phyloP scores from a whole-genome alignment of 2,329 filamentous ascomycete species.

The Emmonsiellopsis sp. region DNA sequence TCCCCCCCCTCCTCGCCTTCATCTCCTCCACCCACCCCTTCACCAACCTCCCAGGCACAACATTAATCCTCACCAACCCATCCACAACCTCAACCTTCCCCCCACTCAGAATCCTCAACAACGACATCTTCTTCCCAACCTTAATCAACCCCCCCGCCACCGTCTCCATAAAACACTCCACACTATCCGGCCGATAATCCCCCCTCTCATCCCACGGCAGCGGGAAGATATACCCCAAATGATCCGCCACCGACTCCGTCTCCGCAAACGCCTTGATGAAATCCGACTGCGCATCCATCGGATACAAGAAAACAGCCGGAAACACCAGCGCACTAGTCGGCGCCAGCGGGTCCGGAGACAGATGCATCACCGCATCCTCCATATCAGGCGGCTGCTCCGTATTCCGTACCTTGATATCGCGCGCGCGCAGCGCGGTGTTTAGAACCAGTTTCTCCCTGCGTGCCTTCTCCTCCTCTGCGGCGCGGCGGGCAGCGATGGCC shows the following conservation, averaged over 20 bases:
- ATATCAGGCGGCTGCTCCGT: constrained; percentile 72
- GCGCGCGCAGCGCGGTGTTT: constrained; percentile 54
- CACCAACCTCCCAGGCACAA: constrained; percentile 64
- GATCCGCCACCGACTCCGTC: constrained; percentile 62
- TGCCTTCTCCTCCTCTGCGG: constrained; percentile 35
- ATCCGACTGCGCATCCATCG: constrained; percentile 70
- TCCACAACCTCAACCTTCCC: constrained; percentile 84
- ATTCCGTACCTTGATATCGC: constrained; percentile 59
- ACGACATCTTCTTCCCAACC: constrained; percentile 71
- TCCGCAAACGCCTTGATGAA: constrained; percentile 85
- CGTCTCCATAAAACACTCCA: constrained; percentile 90
- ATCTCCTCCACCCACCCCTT: constrained; percentile 74
- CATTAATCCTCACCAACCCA: constrained; percentile 70
- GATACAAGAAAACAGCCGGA: constrained; percentile 78
- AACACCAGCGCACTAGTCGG: constrained; percentile 63
- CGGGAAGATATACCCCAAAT: constrained; percentile 78
- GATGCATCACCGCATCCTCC: constrained; percentile 66
- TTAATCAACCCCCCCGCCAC: constrained; percentile 70
- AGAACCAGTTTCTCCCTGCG: constrained; percentile 54
- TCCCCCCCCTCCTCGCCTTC: constrained; percentile 56
- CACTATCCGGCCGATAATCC: constrained; percentile 56
- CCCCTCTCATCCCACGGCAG: constrained; percentile 70
- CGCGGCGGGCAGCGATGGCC: constrained; percentile 47
- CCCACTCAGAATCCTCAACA: constrained; percentile 64
- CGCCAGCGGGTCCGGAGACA: constrained; percentile 65